Evolutionary conservation across 805 yeast genomes (phyloP).

Genomic region (Wickerhamiella sorbophila): DNA sequence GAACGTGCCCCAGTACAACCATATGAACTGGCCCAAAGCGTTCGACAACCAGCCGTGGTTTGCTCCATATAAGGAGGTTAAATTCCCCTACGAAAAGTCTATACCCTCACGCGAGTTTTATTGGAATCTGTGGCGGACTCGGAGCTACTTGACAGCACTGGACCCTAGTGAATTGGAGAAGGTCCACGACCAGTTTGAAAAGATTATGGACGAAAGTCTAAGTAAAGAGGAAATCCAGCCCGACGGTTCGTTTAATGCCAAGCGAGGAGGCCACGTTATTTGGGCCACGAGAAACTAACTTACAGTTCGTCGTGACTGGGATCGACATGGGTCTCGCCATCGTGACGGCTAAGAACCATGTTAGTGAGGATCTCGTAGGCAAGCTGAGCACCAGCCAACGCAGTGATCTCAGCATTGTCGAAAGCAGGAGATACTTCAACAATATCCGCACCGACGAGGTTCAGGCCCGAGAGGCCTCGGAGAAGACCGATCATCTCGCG

Average conservation of each 20-base stretch:
- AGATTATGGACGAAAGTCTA: conserved; percentile 19
- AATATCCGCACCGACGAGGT: conserved; percentile 59
- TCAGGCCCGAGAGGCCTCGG: conserved; percentile 45
- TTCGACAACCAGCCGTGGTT: conserved; percentile 27
- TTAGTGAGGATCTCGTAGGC: conserved; percentile 56
- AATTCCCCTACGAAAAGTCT: conserved; percentile 17
- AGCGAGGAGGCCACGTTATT: conserved; percentile 20
- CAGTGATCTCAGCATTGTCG: conserved; percentile 47
- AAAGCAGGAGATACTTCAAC: conserved; percentile 62
- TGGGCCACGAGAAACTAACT: conserved; percentile 9
- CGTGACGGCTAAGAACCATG: conserved; percentile 45
- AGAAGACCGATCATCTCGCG: conserved; percentile 48
- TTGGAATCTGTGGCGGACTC: conserved; percentile 39
- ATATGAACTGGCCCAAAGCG: conserved; percentile 32
- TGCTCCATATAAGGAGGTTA: conserved; percentile 26
- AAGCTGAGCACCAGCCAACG: conserved; percentile 51
- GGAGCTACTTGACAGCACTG: conserved; percentile 39
- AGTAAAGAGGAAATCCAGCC: conserved; percentile 5
- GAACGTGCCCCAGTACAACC: conserved; percentile 44
- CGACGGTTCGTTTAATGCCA: conserved; percentile 10
- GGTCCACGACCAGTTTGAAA: conserved; percentile 22
- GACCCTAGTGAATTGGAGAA: conserved; percentile 26
- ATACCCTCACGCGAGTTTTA: conserved; percentile 22
- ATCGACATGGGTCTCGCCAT: conserved; percentile 6
- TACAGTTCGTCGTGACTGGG: conserved; percentile 17